Evolutionary conservation across 2,329 filamentous ascomycete genomes (phyloP).

Genomic region (Ophiocordyceps camponoti-rufipedis): DNA sequence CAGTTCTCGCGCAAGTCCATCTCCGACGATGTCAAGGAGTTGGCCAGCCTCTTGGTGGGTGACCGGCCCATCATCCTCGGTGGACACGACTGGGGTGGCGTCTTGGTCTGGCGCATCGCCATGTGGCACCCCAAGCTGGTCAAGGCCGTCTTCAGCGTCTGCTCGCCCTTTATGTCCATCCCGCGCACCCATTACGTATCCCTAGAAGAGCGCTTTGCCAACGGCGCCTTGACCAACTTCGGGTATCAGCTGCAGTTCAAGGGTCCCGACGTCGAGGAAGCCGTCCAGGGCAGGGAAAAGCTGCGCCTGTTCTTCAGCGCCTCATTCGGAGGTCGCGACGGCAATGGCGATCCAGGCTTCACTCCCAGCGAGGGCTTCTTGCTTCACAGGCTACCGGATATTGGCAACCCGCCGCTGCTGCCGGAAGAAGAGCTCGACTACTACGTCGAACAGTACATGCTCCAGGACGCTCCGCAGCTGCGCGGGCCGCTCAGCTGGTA

Average conservation of each 20-base stretch:
- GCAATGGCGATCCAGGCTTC: slow-evolving; percentile 38
- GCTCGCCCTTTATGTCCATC: slow-evolving; percentile 56
- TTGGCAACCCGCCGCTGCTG: slow-evolving; percentile 38
- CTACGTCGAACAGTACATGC: slow-evolving; percentile 56
- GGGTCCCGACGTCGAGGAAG: slow-evolving; percentile 44
- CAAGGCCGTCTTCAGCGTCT: slow-evolving; percentile 59
- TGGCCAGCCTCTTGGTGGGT: slow-evolving; percentile 38
- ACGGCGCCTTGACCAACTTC: slow-evolving; percentile 44
- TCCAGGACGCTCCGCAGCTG: slow-evolving; percentile 38
- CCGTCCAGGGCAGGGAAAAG: slow-evolving; percentile 36
- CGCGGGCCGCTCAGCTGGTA: slow-evolving; percentile 83
- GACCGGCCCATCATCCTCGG: slow-evolving; percentile 53
- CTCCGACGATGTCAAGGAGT: slow-evolving; percentile 54
- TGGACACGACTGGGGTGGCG: slow-evolving; percentile 87
- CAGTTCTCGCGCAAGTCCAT: slow-evolving; percentile 57
- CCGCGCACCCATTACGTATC: slow-evolving; percentile 34
- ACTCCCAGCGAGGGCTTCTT: slow-evolving; percentile 40
- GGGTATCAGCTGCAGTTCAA: slow-evolving; percentile 70
- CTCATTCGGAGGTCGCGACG: slow-evolving; percentile 48
- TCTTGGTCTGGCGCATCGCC: slow-evolving; percentile 55
- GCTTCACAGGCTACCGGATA: slow-evolving; percentile 40
- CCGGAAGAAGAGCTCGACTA: slow-evolving; percentile 54
- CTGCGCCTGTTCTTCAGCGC: slow-evolving; percentile 53
- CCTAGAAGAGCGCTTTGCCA: slow-evolving; percentile 39
- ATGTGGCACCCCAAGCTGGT: slow-evolving; percentile 58